Percentiles rank a stretch among this genome's conserved stretches.
These are phyloP conservation scores for Phytophthora palmivora DNA, from an alignment of 352 stramenopile species.

Conservation along the genomic window DNA sequence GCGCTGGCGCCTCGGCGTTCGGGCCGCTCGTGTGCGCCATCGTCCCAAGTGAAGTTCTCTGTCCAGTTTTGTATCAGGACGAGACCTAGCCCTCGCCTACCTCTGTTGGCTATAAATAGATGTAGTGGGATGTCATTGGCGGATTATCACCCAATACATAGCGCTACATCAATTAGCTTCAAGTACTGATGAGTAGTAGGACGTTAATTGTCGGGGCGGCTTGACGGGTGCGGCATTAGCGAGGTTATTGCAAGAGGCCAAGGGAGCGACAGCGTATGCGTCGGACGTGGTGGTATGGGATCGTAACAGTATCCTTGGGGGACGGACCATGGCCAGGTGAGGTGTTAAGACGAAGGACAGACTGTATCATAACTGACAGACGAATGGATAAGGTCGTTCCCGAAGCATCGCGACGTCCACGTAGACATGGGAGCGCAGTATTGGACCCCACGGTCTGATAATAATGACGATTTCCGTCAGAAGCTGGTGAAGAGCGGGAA, in stretches of 20 bases:
- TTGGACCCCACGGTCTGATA: constrained; percentile 53
- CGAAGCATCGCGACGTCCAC: constrained; percentile 57
- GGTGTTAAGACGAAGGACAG: neutral
- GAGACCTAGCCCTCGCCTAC: constrained; percentile 11
- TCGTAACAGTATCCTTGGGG: constrained; percentile 71
- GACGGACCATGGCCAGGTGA: constrained; percentile 73
- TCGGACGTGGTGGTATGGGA: constrained; percentile 71
- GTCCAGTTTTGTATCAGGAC: constrained; percentile 32
- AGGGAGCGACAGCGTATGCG: constrained; percentile 36
- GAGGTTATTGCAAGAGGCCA: constrained; percentile 58
- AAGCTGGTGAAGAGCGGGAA: constrained; percentile 40
- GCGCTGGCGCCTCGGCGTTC: constrained; percentile 28
- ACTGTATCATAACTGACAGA: constrained; percentile 4
- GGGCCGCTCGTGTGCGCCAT: constrained; percentile 34
- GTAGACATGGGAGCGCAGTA: constrained; percentile 81
- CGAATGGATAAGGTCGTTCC: constrained; percentile 49
- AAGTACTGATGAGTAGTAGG: constrained; percentile 39
- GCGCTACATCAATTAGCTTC: constrained; percentile 21
- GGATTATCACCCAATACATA: constrained; percentile 29
- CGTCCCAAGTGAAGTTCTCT: constrained; percentile 28
- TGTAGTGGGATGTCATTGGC: constrained; percentile 10
- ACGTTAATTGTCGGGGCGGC: constrained; percentile 72
- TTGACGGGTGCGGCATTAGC: constrained; percentile 64
- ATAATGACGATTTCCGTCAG: constrained; percentile 61
- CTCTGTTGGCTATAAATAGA: constrained; percentile 40